Evolutionary conservation across 129 eudicot species (phyloP).

Genomic region (Dittrichia graveolens): DNA sequence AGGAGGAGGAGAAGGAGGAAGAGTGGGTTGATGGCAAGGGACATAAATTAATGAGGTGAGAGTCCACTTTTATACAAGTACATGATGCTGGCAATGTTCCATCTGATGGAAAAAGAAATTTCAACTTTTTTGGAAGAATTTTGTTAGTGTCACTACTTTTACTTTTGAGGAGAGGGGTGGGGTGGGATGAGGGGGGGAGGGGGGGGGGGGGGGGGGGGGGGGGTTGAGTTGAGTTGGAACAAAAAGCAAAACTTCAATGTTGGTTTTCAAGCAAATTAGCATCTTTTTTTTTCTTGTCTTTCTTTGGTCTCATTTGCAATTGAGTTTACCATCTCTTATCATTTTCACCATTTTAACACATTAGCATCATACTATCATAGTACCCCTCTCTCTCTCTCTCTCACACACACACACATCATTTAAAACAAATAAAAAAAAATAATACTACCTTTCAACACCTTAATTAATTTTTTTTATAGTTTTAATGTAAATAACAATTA

Average conservation of each 20-base stretch:
- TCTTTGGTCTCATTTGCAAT: neutral
- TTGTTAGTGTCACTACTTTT: constrained; percentile 12
- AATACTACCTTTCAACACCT: too few species aligned
- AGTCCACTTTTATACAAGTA: constrained; percentile 44
- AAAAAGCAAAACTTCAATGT: constrained; percentile 34
- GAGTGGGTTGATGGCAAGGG: constrained; percentile 25
- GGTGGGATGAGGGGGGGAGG: neutral
- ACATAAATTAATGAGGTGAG: constrained; percentile 23
- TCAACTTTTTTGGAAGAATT: constrained; percentile 40
- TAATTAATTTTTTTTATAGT: too few species aligned
- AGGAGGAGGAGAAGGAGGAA: too few species aligned
- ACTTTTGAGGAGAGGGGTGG: constrained; percentile 20
- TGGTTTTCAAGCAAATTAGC: constrained; percentile 27
- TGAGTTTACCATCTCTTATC: too few species aligned
- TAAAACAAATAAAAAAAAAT: too few species aligned
- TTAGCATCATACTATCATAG: neutral
- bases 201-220: neutral
- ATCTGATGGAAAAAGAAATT: constrained; percentile 52
- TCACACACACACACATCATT: too few species aligned
- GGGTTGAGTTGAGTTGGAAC: constrained; percentile 32
- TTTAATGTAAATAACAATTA: too few species aligned
- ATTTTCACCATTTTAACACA: constrained; percentile 20
- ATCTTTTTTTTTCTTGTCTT: constrained; percentile 21
- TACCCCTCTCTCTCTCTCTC: too few species aligned
- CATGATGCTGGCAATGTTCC: constrained; percentile 47